Evolutionary conservation across 805 yeast genomes (phyloP).

Genomic region (Novakomyces olei): DNA sequence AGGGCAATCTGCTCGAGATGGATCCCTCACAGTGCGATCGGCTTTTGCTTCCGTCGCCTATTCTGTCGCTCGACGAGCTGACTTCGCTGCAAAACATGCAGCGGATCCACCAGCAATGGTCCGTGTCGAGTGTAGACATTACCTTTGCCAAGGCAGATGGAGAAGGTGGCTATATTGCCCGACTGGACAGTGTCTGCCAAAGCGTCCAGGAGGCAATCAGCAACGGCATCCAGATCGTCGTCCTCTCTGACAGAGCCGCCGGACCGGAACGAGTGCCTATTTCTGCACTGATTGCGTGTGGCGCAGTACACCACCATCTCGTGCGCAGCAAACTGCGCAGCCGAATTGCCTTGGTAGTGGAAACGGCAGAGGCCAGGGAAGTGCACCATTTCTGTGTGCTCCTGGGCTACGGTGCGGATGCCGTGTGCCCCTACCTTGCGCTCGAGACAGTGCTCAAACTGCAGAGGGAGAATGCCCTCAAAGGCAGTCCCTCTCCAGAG

Average conservation of each 20-base stretch:
- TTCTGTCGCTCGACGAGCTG: constrained; percentile 51
- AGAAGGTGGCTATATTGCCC: constrained; percentile 58
- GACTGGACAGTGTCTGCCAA: constrained; percentile 68
- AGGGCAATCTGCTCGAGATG: constrained; percentile 86
- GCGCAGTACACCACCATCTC: constrained; percentile 91
- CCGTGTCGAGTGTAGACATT: constrained; percentile 60
- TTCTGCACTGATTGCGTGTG: constrained; percentile 76
- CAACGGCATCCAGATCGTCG: constrained; percentile 46
- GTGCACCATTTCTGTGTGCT: constrained; percentile 89
- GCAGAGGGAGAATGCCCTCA: constrained; percentile 50
- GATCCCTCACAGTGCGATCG: constrained; percentile 80
- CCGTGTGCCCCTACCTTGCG: constrained; percentile 79
- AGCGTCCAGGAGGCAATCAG: constrained; percentile 74
- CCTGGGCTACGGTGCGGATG: constrained; percentile 95
- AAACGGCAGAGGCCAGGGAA: constrained; percentile 93
- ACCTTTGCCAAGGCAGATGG: constrained; percentile 74
- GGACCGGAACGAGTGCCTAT: constrained; percentile 48
- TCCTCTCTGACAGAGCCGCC: constrained; percentile 51
- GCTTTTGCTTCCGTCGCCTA: constrained; percentile 60
- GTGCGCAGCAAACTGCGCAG: constrained; percentile 92
- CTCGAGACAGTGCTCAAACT: constrained; percentile 71
- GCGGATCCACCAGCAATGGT: constrained; percentile 68
- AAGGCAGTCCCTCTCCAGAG: constrained; percentile 30
- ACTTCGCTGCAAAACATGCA: constrained; percentile 51
- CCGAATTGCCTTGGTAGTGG: constrained; percentile 73